phyloP scores from a whole-genome alignment of 257 asterid genomes.

The Marsdenia floribunda region DNA sequence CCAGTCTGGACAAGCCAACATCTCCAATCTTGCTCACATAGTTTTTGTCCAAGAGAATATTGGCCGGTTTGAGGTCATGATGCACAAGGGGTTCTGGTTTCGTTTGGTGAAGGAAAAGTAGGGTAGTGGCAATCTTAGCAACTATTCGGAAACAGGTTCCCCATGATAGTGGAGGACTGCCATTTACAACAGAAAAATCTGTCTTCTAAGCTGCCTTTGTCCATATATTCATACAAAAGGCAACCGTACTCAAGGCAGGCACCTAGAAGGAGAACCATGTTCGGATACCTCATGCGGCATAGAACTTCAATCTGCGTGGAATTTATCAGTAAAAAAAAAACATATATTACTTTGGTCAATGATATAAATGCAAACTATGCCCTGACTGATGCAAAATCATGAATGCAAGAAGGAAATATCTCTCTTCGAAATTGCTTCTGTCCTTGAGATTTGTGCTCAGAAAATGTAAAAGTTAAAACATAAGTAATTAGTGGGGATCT shows the following conservation, averaged over 20 bases:
- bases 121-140: conserved; percentile 82
- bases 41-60: too few species aligned
- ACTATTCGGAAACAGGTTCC: conserved; percentile 65
- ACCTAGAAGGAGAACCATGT: conserved; percentile 91
- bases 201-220: conserved; percentile 84
- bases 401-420: conserved; percentile 30
- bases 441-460: too few species aligned
- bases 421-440: conserved; percentile 76
- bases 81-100: conserved; percentile 92
- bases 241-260: conserved; percentile 93
- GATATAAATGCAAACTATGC: not conserved
- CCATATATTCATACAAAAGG: conserved; percentile 89
- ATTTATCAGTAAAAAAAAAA: too few species aligned
- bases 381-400: not conserved
- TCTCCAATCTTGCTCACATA: too few species aligned
- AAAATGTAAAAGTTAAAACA: too few species aligned
- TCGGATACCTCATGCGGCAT: conserved; percentile 81
- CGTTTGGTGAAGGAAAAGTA: conserved; percentile 76
- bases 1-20: too few species aligned
- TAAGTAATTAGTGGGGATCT: too few species aligned
- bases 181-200: conserved; percentile 48
- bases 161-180: conserved; percentile 60
- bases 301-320: conserved; percentile 68
- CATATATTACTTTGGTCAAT: too few species aligned
- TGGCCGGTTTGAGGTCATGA: too few species aligned